Percentiles rank a stretch among this genome's conserved stretches.
These are phyloP conservation scores for Rhododendron kiyosumense DNA, from an alignment of 148 eudicot species.

Conservation along the genomic window DNA sequence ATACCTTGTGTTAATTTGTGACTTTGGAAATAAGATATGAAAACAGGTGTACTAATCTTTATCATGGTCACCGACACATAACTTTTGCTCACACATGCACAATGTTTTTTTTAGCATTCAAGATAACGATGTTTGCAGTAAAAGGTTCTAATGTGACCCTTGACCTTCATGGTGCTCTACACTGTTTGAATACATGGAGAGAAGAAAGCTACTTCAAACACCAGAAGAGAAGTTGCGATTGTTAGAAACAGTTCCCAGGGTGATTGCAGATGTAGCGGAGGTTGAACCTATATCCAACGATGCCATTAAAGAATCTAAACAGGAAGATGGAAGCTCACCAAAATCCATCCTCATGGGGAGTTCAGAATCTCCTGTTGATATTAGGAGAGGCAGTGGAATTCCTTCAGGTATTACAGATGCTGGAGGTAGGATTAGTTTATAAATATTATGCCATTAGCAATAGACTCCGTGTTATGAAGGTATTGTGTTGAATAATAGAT, in stretches of 20 bases:
- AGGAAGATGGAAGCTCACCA: background rate
- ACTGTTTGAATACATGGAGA: conserved; percentile 34
- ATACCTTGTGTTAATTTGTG: background rate
- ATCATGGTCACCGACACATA: background rate
- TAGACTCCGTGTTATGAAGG: background rate
- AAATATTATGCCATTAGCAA: background rate
- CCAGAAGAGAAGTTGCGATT: conserved; percentile 40
- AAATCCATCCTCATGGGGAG: conserved; percentile 5
- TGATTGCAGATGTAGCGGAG: conserved; percentile 41
- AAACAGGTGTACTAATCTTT: background rate
- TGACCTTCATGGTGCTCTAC: conserved; percentile 30
- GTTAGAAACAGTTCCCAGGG: conserved; percentile 42
- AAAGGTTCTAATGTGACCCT: conserved; percentile 26
- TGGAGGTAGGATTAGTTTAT: background rate
- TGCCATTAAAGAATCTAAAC: background rate
- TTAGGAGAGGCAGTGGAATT: conserved; percentile 4
- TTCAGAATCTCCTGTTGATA: background rate
- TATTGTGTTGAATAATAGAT: background rate
- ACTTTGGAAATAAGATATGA: background rate
- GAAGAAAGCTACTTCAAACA: conserved; percentile 35
- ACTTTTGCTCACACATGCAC: background rate
- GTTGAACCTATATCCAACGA: conserved; percentile 22
- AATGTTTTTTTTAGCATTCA: background rate
- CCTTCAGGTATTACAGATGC: conserved; percentile 9
- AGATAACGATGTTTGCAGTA: background rate